These are phyloP conservation scores for Cantharellus anzutake DNA, from an alignment of 768 basidiomycete genomes.

Conservation along the genomic window DNA sequence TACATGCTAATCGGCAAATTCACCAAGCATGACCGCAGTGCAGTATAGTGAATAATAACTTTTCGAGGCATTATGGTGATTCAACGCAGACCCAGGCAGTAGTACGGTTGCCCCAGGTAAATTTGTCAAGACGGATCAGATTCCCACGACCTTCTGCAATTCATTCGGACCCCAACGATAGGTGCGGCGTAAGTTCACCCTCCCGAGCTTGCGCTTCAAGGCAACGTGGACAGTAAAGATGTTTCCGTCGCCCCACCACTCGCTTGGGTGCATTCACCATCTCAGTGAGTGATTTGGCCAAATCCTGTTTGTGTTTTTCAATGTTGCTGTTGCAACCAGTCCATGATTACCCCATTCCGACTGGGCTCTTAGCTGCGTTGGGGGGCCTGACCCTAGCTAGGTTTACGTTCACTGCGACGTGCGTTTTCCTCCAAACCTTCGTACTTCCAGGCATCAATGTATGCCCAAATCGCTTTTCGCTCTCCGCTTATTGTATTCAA, in stretches of 20 bases:
- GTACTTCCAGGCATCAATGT: slow-evolving; percentile 13
- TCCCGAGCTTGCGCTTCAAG: no score
- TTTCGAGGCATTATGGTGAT: slow-evolving; percentile 23
- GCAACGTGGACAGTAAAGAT: no score
- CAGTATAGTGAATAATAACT: slow-evolving; percentile 62
- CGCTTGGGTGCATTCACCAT: no score
- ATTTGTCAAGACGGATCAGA: no score
- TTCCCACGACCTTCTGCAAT: no score
- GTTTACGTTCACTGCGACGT: neutral
- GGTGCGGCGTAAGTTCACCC: no score
- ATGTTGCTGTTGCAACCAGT: neutral
- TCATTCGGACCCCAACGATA: no score
- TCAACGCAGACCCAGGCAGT: neutral
- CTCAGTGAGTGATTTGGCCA: no score
- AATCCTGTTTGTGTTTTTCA: no score
- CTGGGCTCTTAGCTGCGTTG: neutral
- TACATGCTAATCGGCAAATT: slow-evolving; percentile 91
- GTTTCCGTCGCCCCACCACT: no score
- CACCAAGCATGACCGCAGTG: slow-evolving; percentile 74
- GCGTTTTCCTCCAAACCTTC: neutral
- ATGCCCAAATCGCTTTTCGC: neutral
- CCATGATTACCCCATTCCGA: neutral
- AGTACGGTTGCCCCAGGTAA: no score
- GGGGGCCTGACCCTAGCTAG: neutral
- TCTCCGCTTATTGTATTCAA: neutral